Percentiles rank a stretch among this genome's conserved stretches.
phyloP scores from a whole-genome alignment of 805 yeast species.

The Myxozyma melibiosi region DNA sequence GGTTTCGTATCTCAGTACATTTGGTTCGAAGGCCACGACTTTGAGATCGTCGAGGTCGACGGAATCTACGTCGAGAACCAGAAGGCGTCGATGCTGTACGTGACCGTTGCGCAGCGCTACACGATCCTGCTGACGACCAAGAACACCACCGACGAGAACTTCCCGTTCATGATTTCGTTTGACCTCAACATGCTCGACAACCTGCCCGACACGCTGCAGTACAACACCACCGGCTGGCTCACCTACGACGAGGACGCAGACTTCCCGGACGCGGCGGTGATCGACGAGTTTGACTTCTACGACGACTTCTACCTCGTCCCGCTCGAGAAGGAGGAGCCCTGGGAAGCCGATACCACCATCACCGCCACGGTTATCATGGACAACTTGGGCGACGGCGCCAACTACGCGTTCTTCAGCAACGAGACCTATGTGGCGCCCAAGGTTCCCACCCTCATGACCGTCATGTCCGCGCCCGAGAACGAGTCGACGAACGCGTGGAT shows the following conservation, averaged over 20 bases:
- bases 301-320: slow-evolving; percentile 85
- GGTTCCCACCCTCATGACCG: slow-evolving; percentile 84
- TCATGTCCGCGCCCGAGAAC: slow-evolving; percentile 50
- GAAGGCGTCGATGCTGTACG: slow-evolving; percentile 69
- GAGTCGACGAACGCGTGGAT: slow-evolving; percentile 58
- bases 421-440: slow-evolving; percentile 75
- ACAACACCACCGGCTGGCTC: slow-evolving; percentile 77
- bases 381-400: slow-evolving; percentile 80
- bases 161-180: slow-evolving; percentile 76
- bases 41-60: slow-evolving; percentile 88
- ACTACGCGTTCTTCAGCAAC: slow-evolving; percentile 96
- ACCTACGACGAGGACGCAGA: slow-evolving; percentile 56
- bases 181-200: slow-evolving; percentile 83
- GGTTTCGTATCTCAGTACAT: slow-evolving; percentile 89
- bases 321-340: slow-evolving; percentile 53
- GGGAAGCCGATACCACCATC: slow-evolving; percentile 70
- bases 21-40: slow-evolving; percentile 83
- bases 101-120: slow-evolving; percentile 92
- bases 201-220: slow-evolving; percentile 62
- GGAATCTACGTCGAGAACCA: slow-evolving; percentile 82
- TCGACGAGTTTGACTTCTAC: slow-evolving; percentile 52
- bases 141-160: slow-evolving; percentile 61
- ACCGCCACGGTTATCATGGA: slow-evolving; percentile 77
- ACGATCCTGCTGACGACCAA: slow-evolving; percentile 77
- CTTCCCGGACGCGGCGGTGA: slow-evolving; percentile 45